Evolutionary conservation across 306 rosid genomes (phyloP), one percentile per base, ranked within the genome.

Genomic region (Glycine soja): DNA sequence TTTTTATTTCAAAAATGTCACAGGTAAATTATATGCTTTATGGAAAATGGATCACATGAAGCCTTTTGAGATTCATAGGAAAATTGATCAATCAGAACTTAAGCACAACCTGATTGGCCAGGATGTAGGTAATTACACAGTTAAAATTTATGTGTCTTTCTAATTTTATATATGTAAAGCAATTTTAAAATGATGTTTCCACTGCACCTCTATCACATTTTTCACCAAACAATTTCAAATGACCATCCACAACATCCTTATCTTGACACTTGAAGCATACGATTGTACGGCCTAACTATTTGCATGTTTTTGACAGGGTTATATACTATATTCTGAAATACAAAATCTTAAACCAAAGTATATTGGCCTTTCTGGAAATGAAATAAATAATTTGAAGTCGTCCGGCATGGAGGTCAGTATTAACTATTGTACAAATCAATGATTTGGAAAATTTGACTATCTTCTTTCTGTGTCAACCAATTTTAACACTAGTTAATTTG

Each of bases 71-170:
- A 87, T 90, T 82, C 91, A 95, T 66, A 87, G 99, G 84, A 93
- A 85, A 87, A 82, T 95, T 90, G 98, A 93, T 80, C 93, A 93
- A 11, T 95, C 99, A 1, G 93, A 95, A 85, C 91, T 95, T 73
- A 87, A 90, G 40, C 91, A 90, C 81, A 89, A 88, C 61, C 85
- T 95, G 47, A 75, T 95, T 61, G 98, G 96, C 87, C 82, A 91
- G 91, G 96, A 95, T 87, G 85, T 93, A 78, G 99, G 99, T 89
- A 91, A 81, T 85, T 89, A 91, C n/a, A n/a, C n/a, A n/a, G n/a
- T n/a, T n/a, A n/a, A n/a, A n/a, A n/a, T n/a, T n/a, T n/a, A n/a
- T n/a, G n/a, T n/a, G n/a, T n/a, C 63, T 72, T 78, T 72, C 50
- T 59, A 34, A 54, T 78, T 82, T 83, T 32, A 19, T 45, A 30